phyloP scores from a whole-genome alignment of 176 grass and related monocot species.

The Puccinellia tenuiflora region DNA sequence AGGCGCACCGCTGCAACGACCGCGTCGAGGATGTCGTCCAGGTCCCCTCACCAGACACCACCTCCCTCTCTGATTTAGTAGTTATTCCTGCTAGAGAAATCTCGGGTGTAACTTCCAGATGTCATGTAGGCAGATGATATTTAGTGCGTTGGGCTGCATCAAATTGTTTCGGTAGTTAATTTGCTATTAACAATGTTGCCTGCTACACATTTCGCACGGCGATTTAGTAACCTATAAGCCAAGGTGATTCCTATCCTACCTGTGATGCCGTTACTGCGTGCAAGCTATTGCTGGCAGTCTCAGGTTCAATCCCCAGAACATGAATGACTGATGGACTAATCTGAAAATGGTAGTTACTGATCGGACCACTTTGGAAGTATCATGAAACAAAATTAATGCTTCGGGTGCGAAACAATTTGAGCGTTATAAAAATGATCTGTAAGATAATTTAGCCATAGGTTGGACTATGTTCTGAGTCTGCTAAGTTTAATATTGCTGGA shows the following conservation, averaged over 20 bases:
- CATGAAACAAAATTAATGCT: neutral
- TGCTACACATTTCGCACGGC: neutral
- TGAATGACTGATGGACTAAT: neutral
- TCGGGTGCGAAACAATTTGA: neutral
- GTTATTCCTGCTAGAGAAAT: neutral
- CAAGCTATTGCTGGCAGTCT: neutral
- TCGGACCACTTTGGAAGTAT: neutral
- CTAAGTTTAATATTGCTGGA: neutral
- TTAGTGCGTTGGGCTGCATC: neutral
- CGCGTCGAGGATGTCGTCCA: slow-evolving; percentile 84
- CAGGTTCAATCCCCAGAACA: neutral
- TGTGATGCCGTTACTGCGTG: neutral
- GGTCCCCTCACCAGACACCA: slow-evolving; percentile 12
- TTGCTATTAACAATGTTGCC: neutral
- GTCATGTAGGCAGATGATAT: neutral
- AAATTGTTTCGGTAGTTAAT: neutral
- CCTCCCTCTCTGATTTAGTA: neutral
- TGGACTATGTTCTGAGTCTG: neutral
- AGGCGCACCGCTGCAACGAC: slow-evolving; percentile 90
- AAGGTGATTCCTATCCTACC: neutral
- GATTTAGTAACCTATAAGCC: neutral
- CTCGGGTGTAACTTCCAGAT: neutral
- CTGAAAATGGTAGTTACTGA: neutral
- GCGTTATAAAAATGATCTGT: neutral
- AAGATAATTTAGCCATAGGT: neutral